Base-by-base conservation (phyloP, 208 protist genomes). In the Naegleria gruberi region DNA sequence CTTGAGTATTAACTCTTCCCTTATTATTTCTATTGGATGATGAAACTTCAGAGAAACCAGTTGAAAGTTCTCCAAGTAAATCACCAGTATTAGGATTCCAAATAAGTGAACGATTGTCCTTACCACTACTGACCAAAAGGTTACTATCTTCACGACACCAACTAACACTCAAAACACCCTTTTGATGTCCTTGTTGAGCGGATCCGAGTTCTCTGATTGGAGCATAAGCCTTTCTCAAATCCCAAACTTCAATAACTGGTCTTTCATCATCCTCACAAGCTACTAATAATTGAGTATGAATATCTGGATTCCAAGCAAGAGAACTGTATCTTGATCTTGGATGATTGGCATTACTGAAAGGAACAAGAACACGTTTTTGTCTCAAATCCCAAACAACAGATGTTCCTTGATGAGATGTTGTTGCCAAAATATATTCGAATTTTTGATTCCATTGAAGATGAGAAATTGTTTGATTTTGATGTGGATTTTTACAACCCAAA, bases 201-300 rank as follows among this genome's bases (percentile, higher is more conserved):
- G 51, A 10, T 41, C 77, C 86, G 88, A 98, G 93, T 90, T 96
- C 94, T 6, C 89, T 91, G 73, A 97, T 90, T 26, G 98, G 98
- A 37, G 95, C 90, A 89, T 97, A 94, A 23, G 96, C 94, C 81
- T 97, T 98, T 90, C 96, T 94, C 5, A 99, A 92, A 92, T 99
- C 98, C 98, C 98, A 99, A 74, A 99, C 91, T 91, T 99, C 97
- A 88, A 99, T 93, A 30, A 98, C 94, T 83, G 98, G 97, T 84
- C 92, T 90, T 1, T 91, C 90, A 89, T 98, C 97, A 85, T 97
- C 94, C 81, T 99, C 97, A 17, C 96, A 96, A 10, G 97, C 97
- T 34, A 98, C 96, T 12, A 97, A 94, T 37, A 99, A 92, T 83
- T 97, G 94, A 81, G 96, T 98, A 17, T 97, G 94, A 82, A 94